Conservation (phyloP, 129 eudicot genomes). For the Helichrysum umbraculigerum region DNA sequence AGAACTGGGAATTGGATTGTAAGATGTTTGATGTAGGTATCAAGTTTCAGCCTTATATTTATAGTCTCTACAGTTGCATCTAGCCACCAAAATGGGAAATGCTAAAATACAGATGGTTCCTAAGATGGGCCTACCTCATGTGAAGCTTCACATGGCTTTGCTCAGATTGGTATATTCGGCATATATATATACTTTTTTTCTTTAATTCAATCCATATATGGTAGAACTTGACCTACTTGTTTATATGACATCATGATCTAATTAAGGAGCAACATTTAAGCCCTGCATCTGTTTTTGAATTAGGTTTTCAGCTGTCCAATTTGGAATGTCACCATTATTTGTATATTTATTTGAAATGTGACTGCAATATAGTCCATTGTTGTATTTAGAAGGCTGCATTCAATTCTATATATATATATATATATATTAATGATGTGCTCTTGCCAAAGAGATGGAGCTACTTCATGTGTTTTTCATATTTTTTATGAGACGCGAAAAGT, state of each 20-base stretch:
- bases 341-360: too few species aligned
- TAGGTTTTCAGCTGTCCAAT: too few species aligned
- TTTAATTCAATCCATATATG: not conserved
- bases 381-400: too few species aligned
- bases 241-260: slow-evolving; percentile 19
- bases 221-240: slow-evolving; percentile 29
- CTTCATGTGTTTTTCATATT: too few species aligned
- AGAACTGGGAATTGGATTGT: not conserved
- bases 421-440: too few species aligned
- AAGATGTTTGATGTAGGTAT: not conserved
- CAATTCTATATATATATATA: too few species aligned
- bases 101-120: not conserved
- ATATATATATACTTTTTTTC: not conserved
- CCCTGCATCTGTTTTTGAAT: not conserved
- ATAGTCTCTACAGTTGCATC: slow-evolving; percentile 7
- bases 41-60: not conserved
- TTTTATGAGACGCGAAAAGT: too few species aligned
- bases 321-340: too few species aligned
- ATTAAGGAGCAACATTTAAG: not conserved
- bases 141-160: slow-evolving; percentile 36
- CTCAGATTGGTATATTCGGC: not conserved
- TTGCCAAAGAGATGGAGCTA: too few species aligned
- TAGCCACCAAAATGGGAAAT: slow-evolving; percentile 18
- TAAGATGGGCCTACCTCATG: slow-evolving; percentile 34
- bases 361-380: too few species aligned